These are phyloP conservation scores for Heritiera fomes DNA, from an alignment of 345 rosid species.

Conservation along the genomic window DNA sequence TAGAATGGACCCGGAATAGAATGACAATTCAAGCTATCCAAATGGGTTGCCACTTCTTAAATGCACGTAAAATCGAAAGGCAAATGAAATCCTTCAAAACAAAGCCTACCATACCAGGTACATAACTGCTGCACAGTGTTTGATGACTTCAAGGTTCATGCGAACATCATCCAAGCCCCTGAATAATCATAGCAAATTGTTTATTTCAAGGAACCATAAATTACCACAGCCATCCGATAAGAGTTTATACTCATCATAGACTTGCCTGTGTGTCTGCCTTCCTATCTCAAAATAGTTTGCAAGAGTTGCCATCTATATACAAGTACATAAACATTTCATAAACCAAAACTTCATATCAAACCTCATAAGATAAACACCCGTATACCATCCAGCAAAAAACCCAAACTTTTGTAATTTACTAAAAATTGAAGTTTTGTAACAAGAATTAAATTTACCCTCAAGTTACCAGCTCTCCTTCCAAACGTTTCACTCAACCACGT, in stretches of 20 bases:
- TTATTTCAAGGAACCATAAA: neutral
- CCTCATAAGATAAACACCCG: too few relatives aligned
- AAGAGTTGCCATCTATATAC: constrained; percentile 74
- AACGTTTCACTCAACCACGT: too few relatives aligned
- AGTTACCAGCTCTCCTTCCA: too few relatives aligned
- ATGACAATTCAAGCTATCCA: too few relatives aligned
- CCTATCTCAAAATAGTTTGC: constrained; percentile 85
- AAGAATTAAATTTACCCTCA: too few relatives aligned
- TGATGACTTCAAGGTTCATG: constrained; percentile 90
- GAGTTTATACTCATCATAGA: neutral
- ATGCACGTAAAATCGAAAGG: neutral
- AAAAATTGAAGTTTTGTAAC: too few relatives aligned
- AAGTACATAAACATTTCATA: constrained; percentile 17
- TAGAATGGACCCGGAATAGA: too few relatives aligned
- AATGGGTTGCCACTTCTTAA: too few relatives aligned
- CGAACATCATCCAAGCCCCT: constrained; percentile 95
- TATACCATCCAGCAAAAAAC: too few relatives aligned
- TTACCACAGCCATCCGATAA: constrained; percentile 9
- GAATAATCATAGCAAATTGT: constrained; percentile 22
- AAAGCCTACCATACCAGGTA: constrained; percentile 58
- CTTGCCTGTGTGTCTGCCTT: constrained; percentile 67
- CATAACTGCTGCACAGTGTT: constrained; percentile 83
- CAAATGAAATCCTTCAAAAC: neutral
- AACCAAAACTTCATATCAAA: neutral
- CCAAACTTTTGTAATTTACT: too few relatives aligned